phyloP scores from a whole-genome alignment of 2,329 filamentous ascomycete species.

The Alternaria arbusti region DNA sequence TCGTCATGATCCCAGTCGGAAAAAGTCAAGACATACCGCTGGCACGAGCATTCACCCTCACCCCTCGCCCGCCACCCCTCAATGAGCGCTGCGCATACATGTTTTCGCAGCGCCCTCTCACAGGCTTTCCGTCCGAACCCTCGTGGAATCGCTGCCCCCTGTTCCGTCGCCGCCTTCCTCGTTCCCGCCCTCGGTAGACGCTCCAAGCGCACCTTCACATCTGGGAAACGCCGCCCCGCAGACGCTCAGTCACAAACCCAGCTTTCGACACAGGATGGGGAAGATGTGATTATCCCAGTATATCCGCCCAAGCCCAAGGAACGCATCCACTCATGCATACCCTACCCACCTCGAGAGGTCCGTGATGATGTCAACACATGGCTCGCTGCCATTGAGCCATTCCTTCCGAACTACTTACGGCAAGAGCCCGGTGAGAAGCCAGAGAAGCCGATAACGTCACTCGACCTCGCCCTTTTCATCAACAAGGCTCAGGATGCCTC shows the following conservation, averaged over 20 bases:
- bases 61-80: constrained; percentile 26
- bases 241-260: constrained; percentile 2
- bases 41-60: constrained; percentile 23
- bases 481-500: constrained; percentile 36
- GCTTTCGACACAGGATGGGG: neutral
- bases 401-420: constrained; percentile 46
- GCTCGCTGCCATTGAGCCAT: constrained; percentile 45
- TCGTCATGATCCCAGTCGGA: constrained; percentile 31
- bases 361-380: constrained; percentile 41
- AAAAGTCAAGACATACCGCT: constrained; percentile 32
- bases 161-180: constrained; percentile 43
- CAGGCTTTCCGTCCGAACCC: constrained; percentile 43
- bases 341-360: constrained; percentile 24
- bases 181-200: constrained; percentile 37
- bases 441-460: constrained; percentile 28
- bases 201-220: constrained; percentile 36
- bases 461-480: constrained; percentile 36
- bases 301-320: constrained; percentile 17
- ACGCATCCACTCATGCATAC: constrained; percentile 23
- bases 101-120: constrained; percentile 45
- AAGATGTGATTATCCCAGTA: neutral
- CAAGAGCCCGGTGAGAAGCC: constrained; percentile 4
- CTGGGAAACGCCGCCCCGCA: constrained; percentile 21
- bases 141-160: constrained; percentile 24
- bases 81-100: constrained; percentile 49